Evolutionary conservation across 441 rosid genomes (phyloP).

Genomic region (Corymbia calophylla): DNA sequence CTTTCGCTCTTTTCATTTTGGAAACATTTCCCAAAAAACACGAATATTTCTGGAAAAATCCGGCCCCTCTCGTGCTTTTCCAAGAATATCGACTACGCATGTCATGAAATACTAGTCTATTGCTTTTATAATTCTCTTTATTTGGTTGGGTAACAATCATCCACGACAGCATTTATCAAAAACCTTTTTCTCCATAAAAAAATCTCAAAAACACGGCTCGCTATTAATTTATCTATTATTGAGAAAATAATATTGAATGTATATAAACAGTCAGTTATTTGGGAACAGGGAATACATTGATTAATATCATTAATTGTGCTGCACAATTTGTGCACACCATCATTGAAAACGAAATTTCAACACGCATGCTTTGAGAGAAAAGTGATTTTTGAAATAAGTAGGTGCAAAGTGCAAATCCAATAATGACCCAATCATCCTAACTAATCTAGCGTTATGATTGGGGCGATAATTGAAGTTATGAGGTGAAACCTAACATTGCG

Average conservation of each 20-base stretch:
- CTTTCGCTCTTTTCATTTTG: neutral
- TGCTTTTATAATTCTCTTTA: neutral
- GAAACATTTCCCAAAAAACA: neutral
- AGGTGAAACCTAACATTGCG: neutral
- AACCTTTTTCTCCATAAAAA: neutral
- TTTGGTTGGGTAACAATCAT: neutral
- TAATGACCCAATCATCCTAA: neutral
- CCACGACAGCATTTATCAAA: neutral
- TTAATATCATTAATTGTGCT: neutral
- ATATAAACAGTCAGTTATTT: neutral
- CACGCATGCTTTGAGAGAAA: neutral
- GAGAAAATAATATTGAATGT: accelerated
- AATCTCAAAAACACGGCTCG: neutral
- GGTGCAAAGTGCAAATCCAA: neutral
- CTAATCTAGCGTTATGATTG: neutral
- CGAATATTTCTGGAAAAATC: neutral
- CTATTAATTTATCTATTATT: neutral
- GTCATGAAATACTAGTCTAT: neutral
- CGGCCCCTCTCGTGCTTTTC: neutral
- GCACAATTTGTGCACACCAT: neutral
- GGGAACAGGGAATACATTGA: accelerated
- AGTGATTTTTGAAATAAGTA: neutral
- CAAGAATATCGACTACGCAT: neutral
- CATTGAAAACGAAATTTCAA: neutral
- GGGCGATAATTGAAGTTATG: neutral